Base-by-base conservation (phyloP, 2,329 filamentous ascomycete species). In the Alternaria sp. region DNA sequence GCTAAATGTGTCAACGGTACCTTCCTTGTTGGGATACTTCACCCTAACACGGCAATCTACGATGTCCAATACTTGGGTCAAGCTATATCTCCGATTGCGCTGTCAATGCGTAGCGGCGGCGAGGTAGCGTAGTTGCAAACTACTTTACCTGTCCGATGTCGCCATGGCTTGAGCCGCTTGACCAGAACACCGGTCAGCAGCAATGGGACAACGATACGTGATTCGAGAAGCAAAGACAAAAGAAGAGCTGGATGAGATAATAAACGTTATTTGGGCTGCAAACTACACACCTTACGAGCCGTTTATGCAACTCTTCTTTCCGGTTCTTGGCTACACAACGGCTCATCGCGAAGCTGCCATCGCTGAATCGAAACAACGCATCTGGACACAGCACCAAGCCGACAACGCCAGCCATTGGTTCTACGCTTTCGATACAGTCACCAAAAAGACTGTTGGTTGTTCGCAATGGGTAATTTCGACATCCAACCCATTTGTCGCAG, bases 271-370 rank as follows among this genome's bases (percentile, higher is more conserved):
- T 22, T 76, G 75, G 74, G 67, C 67, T 14, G 75, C 75, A 12
- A 78, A 78, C 49, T 70, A 78, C 49, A 66, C 62, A 22, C 75
- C 75, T 3, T 78, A 77, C 61, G 75, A 78, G 38, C 72, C 75
- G 9, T 72, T 76, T 52, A 66, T 69, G 32, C 74, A 78, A 48
- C 53, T 78, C 4, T 71, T 76, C 62, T 77, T 77, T 47, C 75
- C 75, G 7, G 65, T 77, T 20, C 66, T 73, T 18, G 75, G 75
- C 18, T 74, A 67, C 55, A 70, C 68, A 32, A 26, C 55, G 24
- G 63, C 66, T 22, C 66, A 75, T 48, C 68, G 71, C 47, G 67
- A 71, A 24, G 63, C 66, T 43, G 67, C 74, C 22, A 58, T 76
- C 20, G 44, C 34, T 12, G 73, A 76, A 52, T 72, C 73, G 2